These are phyloP conservation scores for Globisporangium apiculatum DNA, from an alignment of 352 stramenopile species.

Conservation along the genomic window DNA sequence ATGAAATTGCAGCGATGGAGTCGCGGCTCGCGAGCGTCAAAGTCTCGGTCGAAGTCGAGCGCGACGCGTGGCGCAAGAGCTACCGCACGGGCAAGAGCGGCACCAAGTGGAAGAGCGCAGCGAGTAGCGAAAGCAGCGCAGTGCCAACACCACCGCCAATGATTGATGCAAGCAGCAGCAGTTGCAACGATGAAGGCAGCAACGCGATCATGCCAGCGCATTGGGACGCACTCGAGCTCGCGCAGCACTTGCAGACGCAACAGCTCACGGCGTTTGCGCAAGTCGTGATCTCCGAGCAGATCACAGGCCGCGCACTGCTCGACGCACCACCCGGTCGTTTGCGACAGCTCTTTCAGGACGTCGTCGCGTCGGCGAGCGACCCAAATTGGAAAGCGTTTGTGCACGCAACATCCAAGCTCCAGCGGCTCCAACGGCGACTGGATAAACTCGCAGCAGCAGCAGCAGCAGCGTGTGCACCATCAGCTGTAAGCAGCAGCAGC, in stretches of 20 bases:
- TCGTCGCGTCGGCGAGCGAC: slow-evolving; percentile 21
- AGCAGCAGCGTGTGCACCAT: background rate
- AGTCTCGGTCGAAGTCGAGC: slow-evolving; percentile 42
- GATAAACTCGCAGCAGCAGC: slow-evolving; percentile 10
- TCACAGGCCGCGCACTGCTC: slow-evolving; percentile 50
- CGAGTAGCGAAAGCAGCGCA: slow-evolving; percentile 1
- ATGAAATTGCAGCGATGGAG: slow-evolving; percentile 56
- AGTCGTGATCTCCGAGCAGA: slow-evolving; percentile 49
- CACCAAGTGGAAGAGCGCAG: slow-evolving; percentile 61
- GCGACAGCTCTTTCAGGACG: slow-evolving; percentile 30
- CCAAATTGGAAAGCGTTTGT: slow-evolving; percentile 47
- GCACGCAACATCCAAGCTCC: slow-evolving; percentile 25
- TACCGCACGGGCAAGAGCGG: slow-evolving; percentile 39
- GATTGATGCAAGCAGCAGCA: background rate
- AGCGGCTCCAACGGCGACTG: slow-evolving; percentile 35
- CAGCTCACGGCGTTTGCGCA: slow-evolving; percentile 43
- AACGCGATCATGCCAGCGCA: slow-evolving; percentile 31
- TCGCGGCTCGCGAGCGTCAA: slow-evolving; percentile 46
- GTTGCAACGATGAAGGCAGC: slow-evolving; percentile 4
- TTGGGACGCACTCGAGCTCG: slow-evolving; percentile 57
- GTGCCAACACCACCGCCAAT: slow-evolving; percentile 3
- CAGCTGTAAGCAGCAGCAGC: background rate
- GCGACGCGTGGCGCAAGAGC: slow-evolving; percentile 42
- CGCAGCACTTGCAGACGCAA: slow-evolving; percentile 42
- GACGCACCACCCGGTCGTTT: slow-evolving; percentile 36